Evolutionary conservation across 2,329 filamentous ascomycete genomes (phyloP).

Genomic region (Paecilomyces dactylethromorphus): DNA sequence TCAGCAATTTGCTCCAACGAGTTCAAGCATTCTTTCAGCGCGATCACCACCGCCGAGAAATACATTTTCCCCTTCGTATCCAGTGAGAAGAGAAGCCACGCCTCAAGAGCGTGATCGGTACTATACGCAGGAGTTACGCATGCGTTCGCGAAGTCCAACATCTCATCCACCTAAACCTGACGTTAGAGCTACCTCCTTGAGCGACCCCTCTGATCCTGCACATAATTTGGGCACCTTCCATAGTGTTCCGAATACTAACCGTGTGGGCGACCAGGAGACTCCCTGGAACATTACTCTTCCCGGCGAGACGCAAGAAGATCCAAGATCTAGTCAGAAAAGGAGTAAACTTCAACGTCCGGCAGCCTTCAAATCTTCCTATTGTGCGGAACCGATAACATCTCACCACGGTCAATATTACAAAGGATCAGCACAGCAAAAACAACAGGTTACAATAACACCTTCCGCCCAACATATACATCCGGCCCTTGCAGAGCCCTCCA

Average conservation of each 20-base stretch:
- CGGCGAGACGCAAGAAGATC: conserved; percentile 9
- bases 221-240: conserved; percentile 27
- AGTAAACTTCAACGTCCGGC: neutral
- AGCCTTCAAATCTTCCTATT: neutral
- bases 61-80: conserved; percentile 5
- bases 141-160: conserved; percentile 30
- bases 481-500: neutral
- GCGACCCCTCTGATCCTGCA: conserved; percentile 17
- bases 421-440: neutral
- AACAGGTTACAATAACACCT: neutral
- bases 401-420: neutral
- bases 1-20: neutral
- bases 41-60: conserved; percentile 6
- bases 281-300: conserved; percentile 31
- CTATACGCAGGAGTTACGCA: conserved; percentile 27
- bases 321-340: conserved; percentile 1
- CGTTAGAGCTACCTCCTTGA: conserved; percentile 14
- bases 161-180: conserved; percentile 18
- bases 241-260: conserved; percentile 22
- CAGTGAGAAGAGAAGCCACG: neutral
- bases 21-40: conserved; percentile 4
- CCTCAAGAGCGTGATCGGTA: conserved; percentile 10
- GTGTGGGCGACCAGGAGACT: conserved; percentile 28
- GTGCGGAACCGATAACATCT: neutral
- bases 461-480: neutral